Evolutionary conservation across 495 filamentous ascomycete species (phyloP).

Genomic region (Usnea hakonensis): DNA sequence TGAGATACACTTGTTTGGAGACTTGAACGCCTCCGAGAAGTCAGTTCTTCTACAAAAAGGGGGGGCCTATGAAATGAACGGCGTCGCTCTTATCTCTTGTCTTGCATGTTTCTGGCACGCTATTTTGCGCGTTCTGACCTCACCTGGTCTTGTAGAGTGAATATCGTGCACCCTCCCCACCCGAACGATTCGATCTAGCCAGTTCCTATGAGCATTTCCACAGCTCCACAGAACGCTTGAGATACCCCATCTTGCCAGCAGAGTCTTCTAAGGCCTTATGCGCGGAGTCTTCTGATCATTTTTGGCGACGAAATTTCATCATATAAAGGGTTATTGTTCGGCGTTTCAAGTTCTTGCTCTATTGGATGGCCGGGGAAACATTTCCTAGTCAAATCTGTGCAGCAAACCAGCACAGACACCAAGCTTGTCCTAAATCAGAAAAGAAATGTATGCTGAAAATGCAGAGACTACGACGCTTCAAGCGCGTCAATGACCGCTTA

Average conservation of each 20-base stretch:
- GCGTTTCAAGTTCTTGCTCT: not conserved
- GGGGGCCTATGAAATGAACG: too few relatives aligned
- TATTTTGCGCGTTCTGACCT: not conserved
- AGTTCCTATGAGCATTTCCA: not conserved
- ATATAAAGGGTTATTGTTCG: not conserved
- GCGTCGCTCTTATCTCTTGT: not conserved
- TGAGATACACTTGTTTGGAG: not conserved
- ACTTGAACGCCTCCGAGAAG: not conserved
- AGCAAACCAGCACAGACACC: not conserved
- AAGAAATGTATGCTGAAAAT: too few relatives aligned
- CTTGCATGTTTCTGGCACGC: not conserved
- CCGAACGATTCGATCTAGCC: not conserved
- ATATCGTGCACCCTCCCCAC: not conserved
- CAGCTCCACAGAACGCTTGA: not conserved
- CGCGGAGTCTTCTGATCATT: not conserved
- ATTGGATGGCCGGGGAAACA: too few relatives aligned
- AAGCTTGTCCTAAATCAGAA: too few relatives aligned
- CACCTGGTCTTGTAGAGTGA: not conserved
- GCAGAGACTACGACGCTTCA: not conserved
- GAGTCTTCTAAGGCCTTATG: not conserved
- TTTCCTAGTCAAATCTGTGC: not conserved
- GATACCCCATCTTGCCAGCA: not conserved
- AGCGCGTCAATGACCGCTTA: not conserved
- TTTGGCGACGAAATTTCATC: not conserved
- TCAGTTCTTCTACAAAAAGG: too few relatives aligned